Base-by-base conservation (phyloP, 2,329 filamentous ascomycete species). In the Cordyceps cateniannulata region DNA sequence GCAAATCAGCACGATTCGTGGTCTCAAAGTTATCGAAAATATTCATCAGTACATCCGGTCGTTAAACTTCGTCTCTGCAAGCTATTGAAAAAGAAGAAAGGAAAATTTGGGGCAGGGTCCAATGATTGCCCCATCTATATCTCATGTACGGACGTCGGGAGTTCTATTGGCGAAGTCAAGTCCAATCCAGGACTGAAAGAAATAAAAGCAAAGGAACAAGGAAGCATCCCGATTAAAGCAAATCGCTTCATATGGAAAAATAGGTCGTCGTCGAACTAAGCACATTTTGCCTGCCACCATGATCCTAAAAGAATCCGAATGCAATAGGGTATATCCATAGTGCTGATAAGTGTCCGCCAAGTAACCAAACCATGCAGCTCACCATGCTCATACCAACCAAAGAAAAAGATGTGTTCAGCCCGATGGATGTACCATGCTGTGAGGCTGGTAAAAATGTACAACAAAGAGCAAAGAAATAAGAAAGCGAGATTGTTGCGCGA, bases 11-110 rank as follows among this genome's bases (percentile, higher is more conserved):
- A 40, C 5, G 22, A 27, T 14, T 20, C 12, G 16, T 25, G 9
- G 38, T 49, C 16, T 14, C 4, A 27, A 22, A n/a, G 9, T 14
- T 40, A 44, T 35, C 8, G n/a, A 52, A 29, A 44, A 40, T 32
- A 42, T 27, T 60, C 58, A 54, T 60, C 29, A 54, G 54, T 47
- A 54, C 58, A 61, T 63, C 54, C 56, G 40, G 44, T 44, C 44
- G 20, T 55, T 48, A 52, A 48, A 54, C 22, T 42, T 60, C 58
- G 58, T 60, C 29, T 54, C 40, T 42, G 25, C 47, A 50, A 58
- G 48, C 53, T 48, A 45, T 50, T 22, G 29, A 29, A 38, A 29
- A 53, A 38, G 8, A 27, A 47, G 35, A 47, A 40, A 54, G 42
- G 25, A 38, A 16, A 25, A 24, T 25, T 24, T 14, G 38, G 48